Evolutionary conservation across 805 yeast genomes (phyloP), one percentile per base, ranked within the genome.

Genomic region (Metschnikowia vanudenii): DNA sequence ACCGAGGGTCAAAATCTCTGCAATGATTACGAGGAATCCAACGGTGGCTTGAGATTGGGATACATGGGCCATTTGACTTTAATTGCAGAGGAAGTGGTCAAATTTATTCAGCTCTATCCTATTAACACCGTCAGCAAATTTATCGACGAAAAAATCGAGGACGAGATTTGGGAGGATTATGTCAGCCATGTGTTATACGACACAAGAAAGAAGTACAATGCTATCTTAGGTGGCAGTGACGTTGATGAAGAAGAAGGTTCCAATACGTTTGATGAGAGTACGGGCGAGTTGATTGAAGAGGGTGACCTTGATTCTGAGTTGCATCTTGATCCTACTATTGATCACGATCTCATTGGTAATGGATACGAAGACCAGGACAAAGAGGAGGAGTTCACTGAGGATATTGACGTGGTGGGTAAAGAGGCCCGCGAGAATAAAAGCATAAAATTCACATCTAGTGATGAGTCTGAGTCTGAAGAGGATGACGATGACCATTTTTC

Each of bases 191-290:
- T 89, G 1, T 73, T 94, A 51, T 87, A 85, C 51, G 96, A 88
- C 58, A 89, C 96, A 2, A 78, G 99, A 54, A 96, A 90, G 62
- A 91, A 90, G 68, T 94, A 94, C 67, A 94, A 92, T 65, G 90
- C 96, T 10, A 85, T 92, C 28, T 74, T 94, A 36, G 99, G 99
- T 17, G 95, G 92, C n/a, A 52, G 58, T 22, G 58, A 54, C 24
- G 79, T 73, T 18, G 81, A 73, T 22, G 76, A 73, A n/a, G 59
- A 56, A 10, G 59, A 56, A 17, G 58, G 51, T 2, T 54, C 58
- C n/a, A 47, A 54, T 41, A 52, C 56, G 3, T 54, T 56, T 20
- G 59, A 55, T 30, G 74, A 70, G 52, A 70, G 71, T 12, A 48
- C 62, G 14, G 73, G 69, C 2, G 74, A 70, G 42, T 59, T 68